Percentiles rank a stretch among this genome's conserved stretches.
Evolutionary conservation across 306 rosid genomes (phyloP).

Genomic region (Castanopsis chinensis): DNA sequence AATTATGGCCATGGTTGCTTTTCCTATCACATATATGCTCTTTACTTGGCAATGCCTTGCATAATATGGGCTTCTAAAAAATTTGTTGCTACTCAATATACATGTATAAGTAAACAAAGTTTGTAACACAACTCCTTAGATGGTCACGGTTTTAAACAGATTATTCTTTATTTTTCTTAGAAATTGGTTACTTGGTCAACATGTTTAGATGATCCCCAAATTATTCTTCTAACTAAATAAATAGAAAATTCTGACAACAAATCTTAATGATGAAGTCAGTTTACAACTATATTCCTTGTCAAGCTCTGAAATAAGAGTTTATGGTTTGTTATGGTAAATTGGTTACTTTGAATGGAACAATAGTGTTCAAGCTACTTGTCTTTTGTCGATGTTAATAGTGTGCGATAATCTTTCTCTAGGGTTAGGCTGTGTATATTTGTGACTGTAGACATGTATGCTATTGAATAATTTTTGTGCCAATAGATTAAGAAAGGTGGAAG

Average conservation of each 20-base stretch:
- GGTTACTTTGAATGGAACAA: too few species aligned
- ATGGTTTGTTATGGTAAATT: not conserved
- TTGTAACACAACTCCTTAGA: not conserved
- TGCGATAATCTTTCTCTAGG: not conserved
- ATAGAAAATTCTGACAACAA: not conserved
- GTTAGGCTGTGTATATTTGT: not conserved
- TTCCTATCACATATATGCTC: not conserved
- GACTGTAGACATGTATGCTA: not conserved
- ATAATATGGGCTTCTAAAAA: too few species aligned
- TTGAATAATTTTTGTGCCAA: not conserved
- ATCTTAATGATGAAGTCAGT: not conserved
- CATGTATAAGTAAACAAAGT: not conserved
- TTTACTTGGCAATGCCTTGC: not conserved
- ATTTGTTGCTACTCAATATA: too few species aligned
- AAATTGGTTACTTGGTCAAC: not conserved
- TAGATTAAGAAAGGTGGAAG: not conserved
- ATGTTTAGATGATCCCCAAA: not conserved
- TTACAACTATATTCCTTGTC: not conserved
- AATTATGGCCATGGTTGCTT: not conserved
- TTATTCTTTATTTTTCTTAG: not conserved
- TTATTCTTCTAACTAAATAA: not conserved
- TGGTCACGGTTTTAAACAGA: not conserved
- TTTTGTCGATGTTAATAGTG: not conserved
- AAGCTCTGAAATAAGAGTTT: not conserved
- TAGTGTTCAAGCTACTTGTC: too few species aligned